Evolutionary conservation across 169 alveolate genomes (phyloP).

Genomic region (Cryptosporidium meleagridis): DNA sequence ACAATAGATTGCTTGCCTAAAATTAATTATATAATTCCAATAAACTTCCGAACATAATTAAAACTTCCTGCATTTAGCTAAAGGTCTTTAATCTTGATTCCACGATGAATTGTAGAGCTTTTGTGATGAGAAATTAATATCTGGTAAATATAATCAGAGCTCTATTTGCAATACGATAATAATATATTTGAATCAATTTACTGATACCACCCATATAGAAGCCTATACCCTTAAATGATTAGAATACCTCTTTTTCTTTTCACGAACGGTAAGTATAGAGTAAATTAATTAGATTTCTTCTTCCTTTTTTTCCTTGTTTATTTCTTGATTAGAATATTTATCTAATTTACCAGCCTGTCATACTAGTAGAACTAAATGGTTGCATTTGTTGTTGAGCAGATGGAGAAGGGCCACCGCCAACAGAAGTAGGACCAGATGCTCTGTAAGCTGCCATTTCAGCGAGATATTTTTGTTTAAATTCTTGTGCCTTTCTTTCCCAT

Average conservation of each 20-base stretch:
- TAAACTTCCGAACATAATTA: neutral
- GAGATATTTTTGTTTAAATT: slow-evolving; percentile 63
- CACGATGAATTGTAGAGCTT: neutral
- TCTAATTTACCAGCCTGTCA: slow-evolving; percentile 70
- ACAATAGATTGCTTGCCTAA: neutral
- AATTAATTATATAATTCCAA: neutral
- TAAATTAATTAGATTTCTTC: neutral
- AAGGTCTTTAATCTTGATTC: slow-evolving; percentile 5
- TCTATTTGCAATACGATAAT: slow-evolving; percentile 12
- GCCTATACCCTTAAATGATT: neutral
- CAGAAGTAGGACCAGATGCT: slow-evolving; percentile 71
- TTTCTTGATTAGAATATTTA: neutral
- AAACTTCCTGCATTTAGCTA: slow-evolving; percentile 6
- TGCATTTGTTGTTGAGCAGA: slow-evolving; percentile 75
- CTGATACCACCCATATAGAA: slow-evolving; percentile 42
- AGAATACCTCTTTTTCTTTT: neutral
- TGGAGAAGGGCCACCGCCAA: slow-evolving; percentile 74
- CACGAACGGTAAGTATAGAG: slow-evolving; percentile 11
- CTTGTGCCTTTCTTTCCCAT: slow-evolving; percentile 73
- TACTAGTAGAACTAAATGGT: slow-evolving; percentile 74
- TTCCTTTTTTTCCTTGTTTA: neutral
- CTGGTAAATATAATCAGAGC: neutral
- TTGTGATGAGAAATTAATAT: neutral
- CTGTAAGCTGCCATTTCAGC: slow-evolving; percentile 76
- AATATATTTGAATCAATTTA: slow-evolving; percentile 26